A percentile compares a stretch with the other conserved stretches of the same genome.
These are phyloP conservation scores for Gossypium gossypioides DNA, from an alignment of 441 rosid genomes.

Conservation along the genomic window DNA sequence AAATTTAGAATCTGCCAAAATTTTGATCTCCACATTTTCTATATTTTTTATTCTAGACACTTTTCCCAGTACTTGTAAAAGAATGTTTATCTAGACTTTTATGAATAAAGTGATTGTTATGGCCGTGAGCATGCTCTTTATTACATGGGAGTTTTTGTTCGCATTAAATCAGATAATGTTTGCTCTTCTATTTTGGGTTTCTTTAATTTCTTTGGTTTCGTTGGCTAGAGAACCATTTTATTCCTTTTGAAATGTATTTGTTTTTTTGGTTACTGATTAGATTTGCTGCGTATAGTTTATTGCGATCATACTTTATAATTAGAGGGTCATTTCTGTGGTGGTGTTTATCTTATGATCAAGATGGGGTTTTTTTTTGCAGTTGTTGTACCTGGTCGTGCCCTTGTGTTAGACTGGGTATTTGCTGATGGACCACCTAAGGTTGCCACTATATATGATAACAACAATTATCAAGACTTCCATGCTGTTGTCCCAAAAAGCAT, in stretches of 20 bases:
- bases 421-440: constrained; percentile 78
- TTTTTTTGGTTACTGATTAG: not conserved
- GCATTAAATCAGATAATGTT: not conserved
- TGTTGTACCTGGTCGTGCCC: constrained; percentile 48
- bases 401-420: constrained; percentile 85
- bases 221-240: constrained; percentile 1
- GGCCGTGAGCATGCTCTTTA: not conserved
- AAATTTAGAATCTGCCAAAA: not conserved
- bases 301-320: not conserved
- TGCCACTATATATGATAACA: constrained; percentile 75
- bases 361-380: constrained; percentile 38
- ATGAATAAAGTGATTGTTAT: not conserved
- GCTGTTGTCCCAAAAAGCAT: constrained; percentile 48
- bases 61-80: not conserved
- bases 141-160: constrained; percentile 12
- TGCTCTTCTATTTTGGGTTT: not conserved
- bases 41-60: not conserved
- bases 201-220: not conserved
- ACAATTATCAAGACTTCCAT: constrained; percentile 66
- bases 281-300: not conserved
- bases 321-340: not conserved
- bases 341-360: constrained; percentile 11
- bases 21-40: not conserved
- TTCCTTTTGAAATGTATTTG: not conserved
- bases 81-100: not conserved